These are phyloP conservation scores for Dorcoceras hygrometricum DNA, from an alignment of 257 asterid genomes.

Conservation along the genomic window DNA sequence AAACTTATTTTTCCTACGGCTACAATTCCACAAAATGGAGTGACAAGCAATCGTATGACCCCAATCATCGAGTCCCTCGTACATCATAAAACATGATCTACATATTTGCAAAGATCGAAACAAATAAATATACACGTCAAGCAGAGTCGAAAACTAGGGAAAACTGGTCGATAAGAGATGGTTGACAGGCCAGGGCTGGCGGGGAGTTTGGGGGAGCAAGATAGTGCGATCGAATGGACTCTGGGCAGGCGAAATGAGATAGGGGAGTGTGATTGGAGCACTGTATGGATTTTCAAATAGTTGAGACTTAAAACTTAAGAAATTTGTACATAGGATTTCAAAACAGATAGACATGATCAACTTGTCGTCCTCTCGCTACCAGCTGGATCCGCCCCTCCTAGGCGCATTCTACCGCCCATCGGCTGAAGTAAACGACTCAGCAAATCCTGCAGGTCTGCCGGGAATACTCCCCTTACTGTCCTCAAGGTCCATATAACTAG, in stretches of 20 bases:
- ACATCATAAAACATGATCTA: neutral
- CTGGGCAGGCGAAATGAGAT: neutral
- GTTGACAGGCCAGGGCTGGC: neutral
- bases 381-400: neutral
- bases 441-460: slow-evolving; percentile 79
- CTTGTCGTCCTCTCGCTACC: neutral
- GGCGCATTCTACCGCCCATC: slow-evolving; percentile 58
- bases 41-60: neutral
- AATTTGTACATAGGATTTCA: neutral
- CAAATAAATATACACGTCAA: neutral
- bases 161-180: neutral
- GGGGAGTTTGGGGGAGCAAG: neutral
- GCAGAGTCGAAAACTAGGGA: neutral
- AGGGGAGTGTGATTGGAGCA: neutral
- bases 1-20: neutral
- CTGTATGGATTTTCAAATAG: neutral
- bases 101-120: neutral
- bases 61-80: neutral
- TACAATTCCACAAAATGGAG: neutral
- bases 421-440: slow-evolving; percentile 79
- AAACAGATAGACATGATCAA: no score
- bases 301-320: neutral
- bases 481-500: slow-evolving; percentile 56
- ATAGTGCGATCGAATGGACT: neutral
- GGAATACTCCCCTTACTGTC: slow-evolving; percentile 93